Conservation (phyloP, 2,329 filamentous ascomycete species). For the Colletotrichum kahawae region DNA sequence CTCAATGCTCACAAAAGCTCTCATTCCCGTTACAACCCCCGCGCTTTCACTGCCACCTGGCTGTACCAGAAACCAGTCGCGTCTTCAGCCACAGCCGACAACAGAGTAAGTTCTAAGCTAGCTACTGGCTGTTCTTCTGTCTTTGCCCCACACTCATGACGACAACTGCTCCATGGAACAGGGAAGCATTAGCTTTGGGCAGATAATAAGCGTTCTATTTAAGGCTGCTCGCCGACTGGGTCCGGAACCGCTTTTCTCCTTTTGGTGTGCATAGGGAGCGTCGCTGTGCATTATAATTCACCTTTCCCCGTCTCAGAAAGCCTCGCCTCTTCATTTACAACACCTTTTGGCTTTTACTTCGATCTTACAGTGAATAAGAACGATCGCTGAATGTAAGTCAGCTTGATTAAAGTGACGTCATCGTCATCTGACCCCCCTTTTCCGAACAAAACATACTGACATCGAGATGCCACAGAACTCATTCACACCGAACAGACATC, state of each 20-base stretch:
- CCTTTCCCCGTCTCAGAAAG: neutral
- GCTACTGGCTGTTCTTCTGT: neutral
- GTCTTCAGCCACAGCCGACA: slow-evolving; percentile 3
- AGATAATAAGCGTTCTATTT: neutral
- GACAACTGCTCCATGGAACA: slow-evolving; percentile 14
- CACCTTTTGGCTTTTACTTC: too few species aligned
- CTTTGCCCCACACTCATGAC: slow-evolving; percentile 14
- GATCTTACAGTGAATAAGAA: too few species aligned
- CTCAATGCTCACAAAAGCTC: too few species aligned
- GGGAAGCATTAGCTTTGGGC: neutral
- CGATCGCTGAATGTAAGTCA: neutral
- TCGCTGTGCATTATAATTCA: neutral
- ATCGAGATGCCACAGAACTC: neutral
- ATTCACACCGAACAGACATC: neutral
- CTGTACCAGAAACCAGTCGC: neutral
- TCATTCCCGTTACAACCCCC: neutral
- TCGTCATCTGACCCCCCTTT: neutral
- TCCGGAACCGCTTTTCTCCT: slow-evolving; percentile 3
- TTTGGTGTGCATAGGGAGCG: neutral
- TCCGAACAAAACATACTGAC: neutral
- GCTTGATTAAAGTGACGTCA: neutral
- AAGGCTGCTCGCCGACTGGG: slow-evolving; percentile 2
- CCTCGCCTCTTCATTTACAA: neutral
- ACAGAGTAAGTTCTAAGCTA: neutral
- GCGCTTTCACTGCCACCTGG: slow-evolving; percentile 5